These are phyloP conservation scores for Hibiscus trionum DNA, from an alignment of 345 rosid genomes.

Conservation along the genomic window DNA sequence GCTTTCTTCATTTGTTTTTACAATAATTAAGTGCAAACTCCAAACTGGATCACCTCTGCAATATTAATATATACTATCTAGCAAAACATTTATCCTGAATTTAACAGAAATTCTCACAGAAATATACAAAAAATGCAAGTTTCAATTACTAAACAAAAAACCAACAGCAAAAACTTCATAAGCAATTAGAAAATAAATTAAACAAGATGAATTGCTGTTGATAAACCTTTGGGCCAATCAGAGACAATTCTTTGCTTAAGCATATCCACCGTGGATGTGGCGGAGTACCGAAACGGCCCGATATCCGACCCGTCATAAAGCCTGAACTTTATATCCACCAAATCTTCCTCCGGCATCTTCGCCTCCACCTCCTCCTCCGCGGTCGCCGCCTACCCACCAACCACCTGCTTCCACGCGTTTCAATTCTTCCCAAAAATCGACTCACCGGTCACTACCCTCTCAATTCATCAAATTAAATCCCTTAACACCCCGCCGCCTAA, in stretches of 20 bases:
- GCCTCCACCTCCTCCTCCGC: constrained; percentile 19
- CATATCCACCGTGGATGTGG: constrained; percentile 76
- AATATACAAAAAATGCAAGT: neutral
- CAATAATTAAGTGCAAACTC: neutral
- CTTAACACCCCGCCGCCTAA: constrained; percentile 11
- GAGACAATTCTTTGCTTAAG: constrained; percentile 85
- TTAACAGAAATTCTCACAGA: neutral
- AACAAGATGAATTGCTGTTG: neutral
- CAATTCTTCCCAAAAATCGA: constrained; percentile 1
- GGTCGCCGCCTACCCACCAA: constrained; percentile 2
- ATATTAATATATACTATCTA: neutral
- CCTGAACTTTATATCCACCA: constrained; percentile 79
- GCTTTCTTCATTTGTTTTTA: neutral
- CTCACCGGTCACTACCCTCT: neutral
- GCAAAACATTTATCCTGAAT: neutral
- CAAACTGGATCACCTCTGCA: neutral
- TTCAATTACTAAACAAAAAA: neutral
- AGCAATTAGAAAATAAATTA: neutral
- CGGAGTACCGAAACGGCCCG: constrained; percentile 80
- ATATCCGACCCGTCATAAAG: constrained; percentile 87
- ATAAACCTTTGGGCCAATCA: constrained; percentile 90
- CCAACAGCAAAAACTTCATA: neutral
- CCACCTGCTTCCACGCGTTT: constrained; percentile 15
- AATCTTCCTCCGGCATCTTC: constrained; percentile 81
- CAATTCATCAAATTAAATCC: constrained; percentile 15